phyloP scores from a whole-genome alignment of 1,284 basidiomycete species.

The Leccinum subatratum region DNA sequence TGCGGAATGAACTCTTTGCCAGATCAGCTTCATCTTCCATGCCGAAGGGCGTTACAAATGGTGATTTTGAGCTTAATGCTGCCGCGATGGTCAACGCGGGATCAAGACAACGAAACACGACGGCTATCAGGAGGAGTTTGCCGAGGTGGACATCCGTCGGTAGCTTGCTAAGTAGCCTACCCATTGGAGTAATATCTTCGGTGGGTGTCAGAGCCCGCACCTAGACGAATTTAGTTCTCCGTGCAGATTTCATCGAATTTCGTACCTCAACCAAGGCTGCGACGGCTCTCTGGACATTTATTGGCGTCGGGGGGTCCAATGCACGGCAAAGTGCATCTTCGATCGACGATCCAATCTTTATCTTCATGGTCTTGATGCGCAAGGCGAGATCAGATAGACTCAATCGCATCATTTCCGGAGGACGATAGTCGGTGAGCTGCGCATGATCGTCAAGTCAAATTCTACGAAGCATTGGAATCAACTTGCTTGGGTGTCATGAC shows the following conservation, averaged over 20 bases:
- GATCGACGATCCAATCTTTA: conserved; percentile 82
- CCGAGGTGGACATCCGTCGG: conserved; percentile 96
- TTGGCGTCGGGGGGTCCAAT: conserved; percentile 81
- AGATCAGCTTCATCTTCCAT: conserved; percentile 83
- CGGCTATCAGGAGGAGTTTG: conserved; percentile 87
- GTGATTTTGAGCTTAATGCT: conserved; percentile 88
- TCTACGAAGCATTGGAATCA: conserved; percentile 27
- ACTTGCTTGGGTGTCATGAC: conserved; percentile 72
- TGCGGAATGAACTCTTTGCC: conserved; percentile 78
- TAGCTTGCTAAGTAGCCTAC: conserved; percentile 83
- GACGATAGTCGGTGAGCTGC: conserved; percentile 85
- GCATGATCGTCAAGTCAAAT: conserved; percentile 13
- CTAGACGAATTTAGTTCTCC: conserved; percentile 34
- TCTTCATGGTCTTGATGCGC: conserved; percentile 95
- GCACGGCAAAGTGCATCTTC: conserved; percentile 87
- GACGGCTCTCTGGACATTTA: conserved; percentile 91
- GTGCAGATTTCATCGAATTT: not conserved
- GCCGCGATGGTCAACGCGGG: conserved; percentile 95
- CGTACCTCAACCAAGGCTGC: conserved; percentile 85
- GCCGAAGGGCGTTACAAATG: conserved; percentile 88
- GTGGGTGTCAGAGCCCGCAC: conserved; percentile 78
- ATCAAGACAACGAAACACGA: conserved; percentile 86
- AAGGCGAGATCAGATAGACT: conserved; percentile 93
- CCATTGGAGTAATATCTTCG: conserved; percentile 96
- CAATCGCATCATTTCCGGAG: conserved; percentile 94